Conservation (phyloP, 2,329 filamentous ascomycete genomes). For the Atkinsonella texensis region DNA sequence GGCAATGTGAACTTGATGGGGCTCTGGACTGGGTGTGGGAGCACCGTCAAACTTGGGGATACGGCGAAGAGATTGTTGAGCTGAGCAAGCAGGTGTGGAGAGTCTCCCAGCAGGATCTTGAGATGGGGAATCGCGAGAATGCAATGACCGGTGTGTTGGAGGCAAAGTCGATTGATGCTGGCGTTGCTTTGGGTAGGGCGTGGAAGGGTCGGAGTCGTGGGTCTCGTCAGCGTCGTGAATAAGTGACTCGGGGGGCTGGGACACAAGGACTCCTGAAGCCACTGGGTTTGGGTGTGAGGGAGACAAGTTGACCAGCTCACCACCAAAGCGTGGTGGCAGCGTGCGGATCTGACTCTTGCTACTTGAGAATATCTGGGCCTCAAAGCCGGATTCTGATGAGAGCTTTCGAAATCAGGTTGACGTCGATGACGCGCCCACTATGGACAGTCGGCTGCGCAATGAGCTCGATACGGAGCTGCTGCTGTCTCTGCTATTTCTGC, state of each 20-base stretch:
- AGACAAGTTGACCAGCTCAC: slow-evolving; percentile 35
- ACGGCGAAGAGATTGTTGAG: slow-evolving; percentile 34
- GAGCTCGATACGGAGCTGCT: too few relatives aligned
- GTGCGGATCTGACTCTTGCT: neutral
- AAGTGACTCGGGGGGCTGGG: slow-evolving; percentile 26
- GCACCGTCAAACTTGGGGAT: slow-evolving; percentile 38
- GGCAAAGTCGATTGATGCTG: slow-evolving; percentile 18
- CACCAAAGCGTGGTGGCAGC: slow-evolving; percentile 26
- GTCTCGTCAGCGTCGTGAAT: slow-evolving; percentile 44
- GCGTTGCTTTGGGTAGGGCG: slow-evolving; percentile 31
- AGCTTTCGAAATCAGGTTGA: neutral
- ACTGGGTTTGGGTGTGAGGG: slow-evolving; percentile 23
- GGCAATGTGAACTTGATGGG: slow-evolving; percentile 31
- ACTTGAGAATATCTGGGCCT: neutral
- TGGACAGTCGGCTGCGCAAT: too few relatives aligned
- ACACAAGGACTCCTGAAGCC: slow-evolving; percentile 32
- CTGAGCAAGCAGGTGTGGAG: slow-evolving; percentile 32
- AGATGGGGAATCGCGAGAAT: neutral
- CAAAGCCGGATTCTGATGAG: neutral
- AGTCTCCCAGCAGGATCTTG: slow-evolving; percentile 22
- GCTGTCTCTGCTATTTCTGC: neutral
- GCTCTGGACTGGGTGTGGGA: slow-evolving; percentile 31
- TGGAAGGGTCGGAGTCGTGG: slow-evolving; percentile 28
- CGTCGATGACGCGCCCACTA: too few relatives aligned
- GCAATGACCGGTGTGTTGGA: slow-evolving; percentile 7